These are phyloP conservation scores for Symbiodinium natans DNA, from an alignment of 73 alveolate genomes.

Conservation along the genomic window DNA sequence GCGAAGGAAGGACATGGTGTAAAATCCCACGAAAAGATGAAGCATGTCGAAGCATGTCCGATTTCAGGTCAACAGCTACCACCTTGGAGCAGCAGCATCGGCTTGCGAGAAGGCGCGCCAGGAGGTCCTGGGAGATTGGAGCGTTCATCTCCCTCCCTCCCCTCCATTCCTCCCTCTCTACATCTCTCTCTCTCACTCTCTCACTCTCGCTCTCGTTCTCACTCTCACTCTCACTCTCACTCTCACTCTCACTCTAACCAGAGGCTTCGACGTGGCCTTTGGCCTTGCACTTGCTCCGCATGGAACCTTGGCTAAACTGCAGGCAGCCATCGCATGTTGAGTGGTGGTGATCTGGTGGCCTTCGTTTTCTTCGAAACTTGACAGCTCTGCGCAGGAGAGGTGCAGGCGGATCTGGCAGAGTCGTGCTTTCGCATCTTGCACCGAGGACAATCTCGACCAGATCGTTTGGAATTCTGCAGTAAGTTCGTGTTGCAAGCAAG, in stretches of 20 bases:
- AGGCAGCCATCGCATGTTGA: too few relatives aligned
- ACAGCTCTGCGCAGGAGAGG: too few relatives aligned
- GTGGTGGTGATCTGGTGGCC: too few relatives aligned
- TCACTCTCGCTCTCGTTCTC: not conserved
- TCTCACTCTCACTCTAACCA: too few relatives aligned
- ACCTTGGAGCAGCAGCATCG: slow-evolving; percentile 35
- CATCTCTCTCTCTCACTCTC: not conserved
- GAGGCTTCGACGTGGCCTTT: not conserved
- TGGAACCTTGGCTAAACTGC: too few relatives aligned
- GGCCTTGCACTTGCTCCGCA: not conserved
- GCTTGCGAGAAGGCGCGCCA: slow-evolving; percentile 62
- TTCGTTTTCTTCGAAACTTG: too few relatives aligned
- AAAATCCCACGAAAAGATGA: too few relatives aligned
- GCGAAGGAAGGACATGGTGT: not conserved
- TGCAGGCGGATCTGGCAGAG: too few relatives aligned
- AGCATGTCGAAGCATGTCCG: too few relatives aligned
- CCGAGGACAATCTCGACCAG: not conserved
- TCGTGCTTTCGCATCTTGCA: too few relatives aligned
- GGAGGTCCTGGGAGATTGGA: not conserved
- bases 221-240: too few relatives aligned
- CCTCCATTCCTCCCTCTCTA: not conserved
- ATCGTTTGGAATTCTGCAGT: slow-evolving; percentile 42
- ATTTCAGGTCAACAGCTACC: slow-evolving; percentile 50
- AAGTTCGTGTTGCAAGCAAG: slow-evolving; percentile 70
- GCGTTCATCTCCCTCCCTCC: too few relatives aligned